Base-by-base conservation (phyloP, 345 rosid genomes). In the Adansonia digitata region DNA sequence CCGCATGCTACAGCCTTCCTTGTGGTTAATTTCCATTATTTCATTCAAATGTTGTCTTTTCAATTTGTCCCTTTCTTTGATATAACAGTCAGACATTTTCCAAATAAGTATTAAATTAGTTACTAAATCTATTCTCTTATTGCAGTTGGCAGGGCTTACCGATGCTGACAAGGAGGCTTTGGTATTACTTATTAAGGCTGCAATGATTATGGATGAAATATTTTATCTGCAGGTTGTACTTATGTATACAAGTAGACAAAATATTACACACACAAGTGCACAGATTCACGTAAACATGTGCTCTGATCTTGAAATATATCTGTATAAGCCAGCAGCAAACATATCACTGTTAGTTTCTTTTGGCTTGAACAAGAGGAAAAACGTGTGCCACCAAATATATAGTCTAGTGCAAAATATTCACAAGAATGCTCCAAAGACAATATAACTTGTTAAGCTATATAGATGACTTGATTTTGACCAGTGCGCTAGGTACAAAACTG, bases 71-170 rank as follows among this genome's bases (percentile, higher is more conserved):
- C 42, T 35, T 26, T 62, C 14, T 6, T 35, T 27, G 22, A 31
- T 29, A 48, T 29, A 31, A 49, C 59, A 10, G 18, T 18, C 17
- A 69, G 17, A 11, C 27, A 17, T 49, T 69, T 51, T 69, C 18
- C 18, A 69, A 1, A 43, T 18, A 52, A 9, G 7, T 42, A 27
- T 56, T 53, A 22, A 11, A 40, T 40, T 72, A 26, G 26, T 73
- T 49, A 61, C 45, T 40, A 51, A 12, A 75, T 65, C 40, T 27
- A 74, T 26, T 68, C 71, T 31, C 39, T 80, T 27, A 13, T 69
- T 86, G 84, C 88, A 94, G 98, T 82, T 92, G 85, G 72, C 90
- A 18, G 91, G 86, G 74, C 92, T 94, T 76, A 53, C 92, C 5
- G 83, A 85, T 71, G 85, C 75, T 64, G 98, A 92, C 79, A 88